phyloP scores from a whole-genome alignment of 75 land plant species.

The Cunninghamia lanceolata region DNA sequence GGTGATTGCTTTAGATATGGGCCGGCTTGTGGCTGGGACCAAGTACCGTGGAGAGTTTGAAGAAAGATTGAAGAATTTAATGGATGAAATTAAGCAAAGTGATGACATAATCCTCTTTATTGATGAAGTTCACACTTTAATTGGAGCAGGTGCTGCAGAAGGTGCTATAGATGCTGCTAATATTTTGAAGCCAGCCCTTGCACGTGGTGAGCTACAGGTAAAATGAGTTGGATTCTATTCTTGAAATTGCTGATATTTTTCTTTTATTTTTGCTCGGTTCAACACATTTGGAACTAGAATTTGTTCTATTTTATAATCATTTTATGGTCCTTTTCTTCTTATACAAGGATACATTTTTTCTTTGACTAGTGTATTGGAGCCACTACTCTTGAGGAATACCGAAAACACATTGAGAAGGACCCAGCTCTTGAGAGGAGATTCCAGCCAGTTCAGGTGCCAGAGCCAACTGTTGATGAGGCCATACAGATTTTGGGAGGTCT shows the following conservation, averaged over 20 bases:
- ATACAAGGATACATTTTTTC: background rate
- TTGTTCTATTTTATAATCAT: background rate
- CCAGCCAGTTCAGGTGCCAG: constrained; percentile 46
- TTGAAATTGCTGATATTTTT: background rate
- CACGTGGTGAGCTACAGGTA: constrained; percentile 53
- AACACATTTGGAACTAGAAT: background rate
- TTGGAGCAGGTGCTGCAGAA: constrained; percentile 64
- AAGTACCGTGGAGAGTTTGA: constrained; percentile 64
- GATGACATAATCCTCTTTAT: constrained; percentile 58
- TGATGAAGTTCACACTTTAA: constrained; percentile 53
- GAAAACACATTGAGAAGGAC: constrained; percentile 45
- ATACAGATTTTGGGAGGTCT: constrained; percentile 47
- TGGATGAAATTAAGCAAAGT: constrained; percentile 55
- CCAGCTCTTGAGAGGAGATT: constrained; percentile 44
- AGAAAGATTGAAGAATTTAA: constrained; percentile 54
- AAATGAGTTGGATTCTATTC: constrained; percentile 1
- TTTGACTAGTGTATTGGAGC: constrained; percentile 39
- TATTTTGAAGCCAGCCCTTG: constrained; percentile 50
- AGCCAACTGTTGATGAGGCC: constrained; percentile 56
- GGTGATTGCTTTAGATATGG: constrained; percentile 57
- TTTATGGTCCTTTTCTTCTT: background rate
- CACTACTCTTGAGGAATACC: constrained; percentile 39
- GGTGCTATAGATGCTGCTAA: constrained; percentile 61
- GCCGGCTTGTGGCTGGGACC: constrained; percentile 53
- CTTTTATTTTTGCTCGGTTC: background rate